Evolutionary conservation across 2,329 filamentous ascomycete species (phyloP), one percentile per base, ranked within the genome.

Genomic region (Aspergillus tanneri): DNA sequence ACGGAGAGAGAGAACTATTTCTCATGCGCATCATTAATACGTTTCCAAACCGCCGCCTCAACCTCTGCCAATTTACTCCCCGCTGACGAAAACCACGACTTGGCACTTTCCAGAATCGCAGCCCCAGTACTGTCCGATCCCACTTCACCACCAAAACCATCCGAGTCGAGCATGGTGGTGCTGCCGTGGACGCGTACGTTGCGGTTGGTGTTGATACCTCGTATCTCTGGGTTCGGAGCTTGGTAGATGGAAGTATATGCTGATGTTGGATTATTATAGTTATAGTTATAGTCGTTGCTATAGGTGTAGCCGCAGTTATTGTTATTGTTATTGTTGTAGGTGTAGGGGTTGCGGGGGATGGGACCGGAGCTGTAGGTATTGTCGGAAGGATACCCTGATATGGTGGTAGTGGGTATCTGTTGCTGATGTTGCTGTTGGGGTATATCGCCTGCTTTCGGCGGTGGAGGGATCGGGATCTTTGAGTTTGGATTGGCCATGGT

Each of bases 41-140:
- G 65, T 64, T 63, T 74, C 75, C 75, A 78, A 37, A 74, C 70
- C 61, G 70, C 70, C 46, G 71, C 69, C 60, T 77, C 74, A 36
- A 72, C 68, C 61, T 76, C 68, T 7, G 65, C 70, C 46, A 74
- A 53, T 47, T 72, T 72, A 40, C 56, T 61, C 4, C 72, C 73
- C 16, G 70, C 72, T 40, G 52, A 63, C 30, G 59, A 61, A 47
- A 71, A 62, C 72, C 73, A 77, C 6, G 65, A 65, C 57, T 70
- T 75, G 1, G 74, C 71, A 4, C 63, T 65, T 24, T 65, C 65
- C 58, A 72, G 38, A 58, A 57, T 67, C 19, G 14, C 10, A 5
- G 12, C n/a, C 11, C 4, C 30, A 7, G 28, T 11, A 6, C 12
- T 32, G 12, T 49, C 67, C 5, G 32, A 28, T 4, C 46, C 56